Evolutionary conservation across 306 rosid genomes (phyloP).

Genomic region (Coriaria nepalensis): DNA sequence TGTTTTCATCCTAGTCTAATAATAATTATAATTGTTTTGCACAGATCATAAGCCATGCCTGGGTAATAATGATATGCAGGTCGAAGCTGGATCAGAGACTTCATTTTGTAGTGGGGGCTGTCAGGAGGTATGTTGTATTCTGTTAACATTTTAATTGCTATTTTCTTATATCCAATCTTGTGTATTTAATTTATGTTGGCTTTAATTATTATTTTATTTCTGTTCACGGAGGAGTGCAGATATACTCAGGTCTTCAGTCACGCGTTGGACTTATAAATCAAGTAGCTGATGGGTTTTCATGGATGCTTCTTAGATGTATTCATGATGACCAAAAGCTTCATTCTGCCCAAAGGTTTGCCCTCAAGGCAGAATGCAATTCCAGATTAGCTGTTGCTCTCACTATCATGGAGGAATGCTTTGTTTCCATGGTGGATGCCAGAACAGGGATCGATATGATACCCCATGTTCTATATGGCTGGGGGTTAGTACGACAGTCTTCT

Average conservation of each 20-base stretch:
- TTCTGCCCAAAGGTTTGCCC: conserved; percentile 79
- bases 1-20: conserved; percentile 3
- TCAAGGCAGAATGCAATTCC: conserved; percentile 88
- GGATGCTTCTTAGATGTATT: conserved; percentile 81
- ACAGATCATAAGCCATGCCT: conserved; percentile 77
- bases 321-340: conserved; percentile 76
- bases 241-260: conserved; percentile 65
- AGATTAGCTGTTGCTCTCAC: conserved; percentile 90
- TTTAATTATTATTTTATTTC: conserved; percentile 12
- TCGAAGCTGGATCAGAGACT: conserved; percentile 33
- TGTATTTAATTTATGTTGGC: conserved; percentile 2
- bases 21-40: conserved; percentile 18
- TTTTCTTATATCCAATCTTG: too few species aligned
- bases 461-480: conserved; percentile 81
- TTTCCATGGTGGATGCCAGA: conserved; percentile 91
- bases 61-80: conserved; percentile 26
- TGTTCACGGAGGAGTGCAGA: conserved; percentile 36
- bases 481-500: conserved; percentile 41
- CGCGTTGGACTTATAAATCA: conserved; percentile 57
- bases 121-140: conserved; percentile 47
- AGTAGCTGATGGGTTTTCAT: conserved; percentile 46
- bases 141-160: background rate
- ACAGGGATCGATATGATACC: conserved; percentile 99
- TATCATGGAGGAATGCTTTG: conserved; percentile 91
- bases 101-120: conserved; percentile 71